Base-by-base conservation (phyloP, 371 early-diverging fungal species). In the Actinomortierella wolfii region DNA sequence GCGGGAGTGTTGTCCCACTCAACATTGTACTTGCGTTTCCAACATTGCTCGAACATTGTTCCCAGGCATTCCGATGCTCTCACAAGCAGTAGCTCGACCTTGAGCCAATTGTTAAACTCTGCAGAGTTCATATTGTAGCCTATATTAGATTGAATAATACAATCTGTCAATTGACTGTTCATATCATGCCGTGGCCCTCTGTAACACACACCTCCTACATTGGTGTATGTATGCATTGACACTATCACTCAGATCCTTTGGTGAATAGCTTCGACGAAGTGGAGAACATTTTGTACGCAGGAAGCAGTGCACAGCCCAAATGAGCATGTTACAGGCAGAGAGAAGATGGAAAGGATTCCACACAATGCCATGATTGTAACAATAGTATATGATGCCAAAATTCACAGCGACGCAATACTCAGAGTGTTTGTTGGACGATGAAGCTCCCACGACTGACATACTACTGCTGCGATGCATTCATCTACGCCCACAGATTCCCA, bases 51-150 rank as follows among this genome's bases (percentile, higher is more conserved):
- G 55, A 61, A 61, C 55, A 43, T 50, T 50, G 54, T 61, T 54
- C 61, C 55, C 49, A 61, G 55, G 55, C 55, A 54, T 54, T 61
- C 61, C 61, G 61, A 54, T 50, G 61, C 61, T 55, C 55, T 61
- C 20, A 61, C 61, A 55, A 61, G 61, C 61, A 61, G 55, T 50
- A 61, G 61, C 46, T 61, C 61, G 61, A 61, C 46, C 41, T 61
- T 61, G 55, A 54, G 55, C 61, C 61, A 61, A 49, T 61, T 61
- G 50, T 61, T 29, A 55, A 61, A 61, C 49, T 61, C 61, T 61
- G 54, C 44, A 61, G 61, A 61, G 50, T 61, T 24, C 61, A 61
- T 61, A 50, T 50, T 61, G 61, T 55, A 61, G 61, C 55, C 61
- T 61, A 60, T 47, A 42, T 53, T 60, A 54, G 55, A 61, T 61